phyloP scores from a whole-genome alignment of 257 asterid genomes.

The Lantana camara region DNA sequence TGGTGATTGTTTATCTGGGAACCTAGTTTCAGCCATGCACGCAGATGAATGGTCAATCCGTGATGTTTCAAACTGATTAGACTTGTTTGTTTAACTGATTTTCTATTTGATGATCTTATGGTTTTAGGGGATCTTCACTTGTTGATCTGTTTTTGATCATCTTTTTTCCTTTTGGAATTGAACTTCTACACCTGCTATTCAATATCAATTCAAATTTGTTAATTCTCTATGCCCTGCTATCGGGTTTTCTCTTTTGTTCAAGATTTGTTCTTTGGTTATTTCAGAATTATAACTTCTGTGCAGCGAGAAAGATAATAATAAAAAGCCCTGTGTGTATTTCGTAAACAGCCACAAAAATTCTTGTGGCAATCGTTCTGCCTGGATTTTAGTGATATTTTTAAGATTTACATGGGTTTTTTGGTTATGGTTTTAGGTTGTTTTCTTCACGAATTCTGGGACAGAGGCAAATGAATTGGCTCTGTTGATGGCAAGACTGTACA shows the following conservation, averaged over 20 bases:
- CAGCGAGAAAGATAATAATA: too few species aligned
- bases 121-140: not conserved
- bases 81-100: not conserved
- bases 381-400: too few species aligned
- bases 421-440: constrained; percentile 60
- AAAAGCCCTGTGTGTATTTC: too few species aligned
- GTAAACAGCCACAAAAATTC: too few species aligned
- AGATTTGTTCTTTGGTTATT: too few species aligned
- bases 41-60: not conserved
- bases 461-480: constrained; percentile 95
- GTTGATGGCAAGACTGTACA: constrained; percentile 79
- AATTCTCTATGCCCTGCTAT: not conserved
- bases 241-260: too few species aligned
- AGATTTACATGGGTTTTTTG: not conserved
- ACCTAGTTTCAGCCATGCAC: not conserved
- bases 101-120: not conserved
- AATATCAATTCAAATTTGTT: not conserved
- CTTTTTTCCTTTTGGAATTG: not conserved
- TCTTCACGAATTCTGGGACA: constrained; percentile 94
- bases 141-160: too few species aligned
- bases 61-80: not conserved
- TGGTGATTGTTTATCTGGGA: not conserved
- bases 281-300: too few species aligned
- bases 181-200: not conserved
- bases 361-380: too few species aligned